Evolutionary conservation across 1,139 yeast genomes (phyloP), one percentile per base, ranked within the genome.

Genomic region (Saccharomycopsis phalli): DNA sequence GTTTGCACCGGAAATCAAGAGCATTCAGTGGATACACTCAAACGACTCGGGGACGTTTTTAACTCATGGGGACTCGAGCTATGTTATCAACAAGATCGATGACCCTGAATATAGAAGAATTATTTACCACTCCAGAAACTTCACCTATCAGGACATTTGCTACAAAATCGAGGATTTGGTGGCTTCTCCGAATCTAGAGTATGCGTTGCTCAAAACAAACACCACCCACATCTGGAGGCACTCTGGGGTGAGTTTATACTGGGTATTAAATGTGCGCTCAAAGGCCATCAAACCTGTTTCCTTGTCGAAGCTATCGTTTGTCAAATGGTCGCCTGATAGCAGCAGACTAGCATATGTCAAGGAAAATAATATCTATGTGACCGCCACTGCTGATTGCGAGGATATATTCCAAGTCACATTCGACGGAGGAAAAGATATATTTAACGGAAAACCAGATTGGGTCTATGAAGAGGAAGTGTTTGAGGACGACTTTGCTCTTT

Each of bases 401-500:
- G 46, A 70, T 62, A 47, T 62, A 59, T 36, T 68, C 56, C 68
- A 63, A 47, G 62, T 84, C 14, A 81, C 95, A 0, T 50, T 53
- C 13, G 87, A 78, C 51, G 97, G 97, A 1, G 74, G 81, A 21
- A 62, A 63, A 1, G 62, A 69, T 40, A 65, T 86, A n/a, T 82
- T 82, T 58, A 87, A 93, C 54, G 99, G 97, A 3, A 81, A 79
- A 48, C 88, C 97, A 0, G 98, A 91, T 53, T 91, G 98, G 98
- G 91, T 91, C 1, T 91, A 91, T 54, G 98, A 91, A 58, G 99
- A 91, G 54, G 98, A 93, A 56, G 87, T 91, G 1, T 62, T 80
- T 31, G 72, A 72, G 2, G 67, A 68, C 10, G 84, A 81, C 50
- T 65, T 65, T 34, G 77, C 94, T 8, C 54, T 86, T 22, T 91